Base-by-base conservation (phyloP, 306 rosid species). In the Abrus pulchellus region DNA sequence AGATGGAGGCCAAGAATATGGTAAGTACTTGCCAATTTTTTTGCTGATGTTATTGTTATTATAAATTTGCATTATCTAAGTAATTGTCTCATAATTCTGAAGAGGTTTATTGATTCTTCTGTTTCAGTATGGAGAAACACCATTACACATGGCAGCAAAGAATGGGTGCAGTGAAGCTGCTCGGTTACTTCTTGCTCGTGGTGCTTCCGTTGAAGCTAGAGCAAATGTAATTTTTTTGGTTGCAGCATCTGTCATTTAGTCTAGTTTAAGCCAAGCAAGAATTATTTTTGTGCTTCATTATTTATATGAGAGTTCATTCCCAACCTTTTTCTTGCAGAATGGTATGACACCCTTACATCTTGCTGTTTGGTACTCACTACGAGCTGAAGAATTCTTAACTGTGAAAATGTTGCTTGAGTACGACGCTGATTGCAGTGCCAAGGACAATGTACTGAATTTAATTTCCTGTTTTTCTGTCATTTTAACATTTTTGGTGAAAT, bases 331-430 rank as follows among this genome's bases (percentile, higher is more conserved):
- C 78, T 50, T 86, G 88, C 90, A 96, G 99, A 96, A 96, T 83
- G 98, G 99, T 28, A 93, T 93, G 99, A 92, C 99, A 36, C 99
- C 98, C 30, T 84, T 96, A 83, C 99, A 96, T 86, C 94, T 96
- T 81, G 97, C 99, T 69, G 99, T 96, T 64, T 96, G 98, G 99
- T 64, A 87, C 75, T 96, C 99, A 6, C 93, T 92, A 44, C 89
- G 78, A 53, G 90, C 90, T 1, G 98, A 90, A 81, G 98, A 96
- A 34, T 89, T 80, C 80, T 86, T 86, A 48, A 87, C 97, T 44
- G 94, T 92, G 74, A 84, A 89, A 84, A 85, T 90, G 54, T 86
- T 94, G 81, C 94, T 94, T 0, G 92, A 92, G 74, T 63, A 80
- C 83, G 91, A 87, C 48, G 98, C 97, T 32, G 93, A 94, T 86